Conservation (phyloP, 2,329 filamentous ascomycete genomes). For the Fusarium sp. region DNA sequence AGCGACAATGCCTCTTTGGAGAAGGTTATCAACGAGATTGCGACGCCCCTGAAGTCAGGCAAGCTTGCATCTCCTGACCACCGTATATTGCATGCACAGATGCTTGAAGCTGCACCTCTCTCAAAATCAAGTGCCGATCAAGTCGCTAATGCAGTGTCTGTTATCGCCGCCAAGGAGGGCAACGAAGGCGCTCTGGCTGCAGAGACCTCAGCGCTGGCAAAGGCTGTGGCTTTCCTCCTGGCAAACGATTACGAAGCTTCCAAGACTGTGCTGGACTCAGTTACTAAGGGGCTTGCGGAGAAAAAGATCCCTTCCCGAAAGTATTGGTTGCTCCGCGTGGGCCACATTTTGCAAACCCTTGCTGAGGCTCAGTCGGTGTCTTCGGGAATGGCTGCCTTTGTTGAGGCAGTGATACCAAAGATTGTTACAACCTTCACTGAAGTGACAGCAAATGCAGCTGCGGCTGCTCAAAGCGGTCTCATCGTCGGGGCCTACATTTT, state of each 20-base stretch:
- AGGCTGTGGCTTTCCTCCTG: slow-evolving; percentile 75
- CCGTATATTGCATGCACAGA: slow-evolving; percentile 84
- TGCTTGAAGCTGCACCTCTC: slow-evolving; percentile 76
- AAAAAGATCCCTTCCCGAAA: slow-evolving; percentile 85
- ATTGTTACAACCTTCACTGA: slow-evolving; percentile 83
- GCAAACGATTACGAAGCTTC: slow-evolving; percentile 73
- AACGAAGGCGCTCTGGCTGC: slow-evolving; percentile 86
- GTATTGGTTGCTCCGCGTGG: slow-evolving; percentile 83
- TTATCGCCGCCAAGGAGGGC: slow-evolving; percentile 84
- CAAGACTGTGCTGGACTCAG: slow-evolving; percentile 77
- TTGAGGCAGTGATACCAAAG: slow-evolving; percentile 67
- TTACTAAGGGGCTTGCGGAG: slow-evolving; percentile 86
- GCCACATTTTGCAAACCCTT: slow-evolving; percentile 75
- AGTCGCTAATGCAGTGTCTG: slow-evolving; percentile 75
- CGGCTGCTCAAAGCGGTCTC: slow-evolving; percentile 86
- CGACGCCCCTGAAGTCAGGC: slow-evolving; percentile 83
- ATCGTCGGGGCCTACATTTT: slow-evolving; percentile 84
- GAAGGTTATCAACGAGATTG: slow-evolving; percentile 82
- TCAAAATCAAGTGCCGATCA: slow-evolving; percentile 75
- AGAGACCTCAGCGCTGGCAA: slow-evolving; percentile 80
- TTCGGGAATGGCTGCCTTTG: slow-evolving; percentile 64
- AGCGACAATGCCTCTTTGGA: slow-evolving; percentile 70
- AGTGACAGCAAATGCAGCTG: slow-evolving; percentile 81
- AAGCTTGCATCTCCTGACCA: slow-evolving; percentile 91
- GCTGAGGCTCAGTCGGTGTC: slow-evolving; percentile 61